phyloP scores from a whole-genome alignment of 345 rosid species.

The Rubroshorea leprosula region DNA sequence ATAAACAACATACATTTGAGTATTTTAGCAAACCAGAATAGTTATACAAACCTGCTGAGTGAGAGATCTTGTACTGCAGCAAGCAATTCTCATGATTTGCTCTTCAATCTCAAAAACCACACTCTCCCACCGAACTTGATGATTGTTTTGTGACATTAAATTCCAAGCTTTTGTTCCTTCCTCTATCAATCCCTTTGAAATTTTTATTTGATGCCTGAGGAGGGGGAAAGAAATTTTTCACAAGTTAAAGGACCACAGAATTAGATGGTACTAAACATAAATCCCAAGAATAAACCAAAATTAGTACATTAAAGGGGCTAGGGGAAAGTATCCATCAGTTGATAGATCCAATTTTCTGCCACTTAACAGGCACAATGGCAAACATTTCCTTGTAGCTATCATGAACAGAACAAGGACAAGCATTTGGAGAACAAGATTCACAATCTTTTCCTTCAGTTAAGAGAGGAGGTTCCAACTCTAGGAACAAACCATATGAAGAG shows the following conservation, averaged over 20 bases:
- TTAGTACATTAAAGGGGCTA: background rate
- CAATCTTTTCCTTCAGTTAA: too few species aligned
- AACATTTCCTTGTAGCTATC: background rate
- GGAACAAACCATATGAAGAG: too few species aligned
- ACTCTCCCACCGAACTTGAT: constrained; percentile 67
- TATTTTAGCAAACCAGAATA: background rate
- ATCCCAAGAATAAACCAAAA: constrained; percentile 1
- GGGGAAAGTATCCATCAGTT: background rate
- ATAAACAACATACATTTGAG: background rate
- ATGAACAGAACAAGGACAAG: constrained; percentile 1
- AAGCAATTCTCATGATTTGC: constrained; percentile 73
- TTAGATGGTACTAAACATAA: background rate
- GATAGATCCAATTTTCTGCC: constrained; percentile 13
- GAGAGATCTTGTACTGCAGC: constrained; percentile 72
- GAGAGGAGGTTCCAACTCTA: too few species aligned
- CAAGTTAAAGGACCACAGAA: background rate
- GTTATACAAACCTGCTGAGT: constrained; percentile 50
- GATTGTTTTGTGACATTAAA: constrained; percentile 56
- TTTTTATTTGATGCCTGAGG: constrained; percentile 63
- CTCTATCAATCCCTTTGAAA: constrained; percentile 73
- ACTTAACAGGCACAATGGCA: background rate
- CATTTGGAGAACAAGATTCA: background rate
- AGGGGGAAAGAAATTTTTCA: background rate
- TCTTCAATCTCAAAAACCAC: constrained; percentile 69
- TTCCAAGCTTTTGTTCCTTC: constrained; percentile 90